Evolutionary conservation across 1,139 yeast species (phyloP), one percentile per base, ranked within the genome.

Genomic region (Chernovozyma sophiae-reginae): DNA sequence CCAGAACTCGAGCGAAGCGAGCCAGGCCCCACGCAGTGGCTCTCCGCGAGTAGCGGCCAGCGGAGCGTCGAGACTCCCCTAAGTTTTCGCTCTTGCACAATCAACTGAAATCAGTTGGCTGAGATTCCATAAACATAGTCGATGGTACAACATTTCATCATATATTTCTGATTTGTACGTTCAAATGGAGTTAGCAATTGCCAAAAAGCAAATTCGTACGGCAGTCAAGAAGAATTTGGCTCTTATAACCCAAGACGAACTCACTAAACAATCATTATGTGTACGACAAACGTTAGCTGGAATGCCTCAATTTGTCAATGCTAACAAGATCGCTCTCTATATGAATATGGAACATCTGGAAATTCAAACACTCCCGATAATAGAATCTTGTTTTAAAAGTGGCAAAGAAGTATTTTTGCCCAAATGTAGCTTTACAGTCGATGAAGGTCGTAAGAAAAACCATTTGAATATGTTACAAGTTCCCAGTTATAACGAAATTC

Each of bases 331-430:
- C 1, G 94, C 81, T 0, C 51, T 81, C 24, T 85, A 74, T 48
- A 74, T 84, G 79, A 78, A 72, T 52, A 79, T 85, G 85, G 81
- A 79, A 1, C 48, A 58, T 18, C 68, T 75, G 43, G 95, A 86
- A 51, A 60, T 81, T 2, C 72, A 73, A 42, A 85, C 95, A 0
- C 47, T 59, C 11, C 53, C 51, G 0, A 60, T 85, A 13, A 74
- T 85, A 11, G 46, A 61, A 28, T 44, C 60, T 4, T 77, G 85
- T 14, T 79, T 79, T 42, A 51, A 49, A 1, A 54, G 60, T 36
- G 59, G 65, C 3, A 77, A 68, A 45, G 32, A 40, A 25, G 77
- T 80, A 0, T 80, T 65, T 44, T 53, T 80, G 6, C 86, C 86
- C 0, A 60, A 62, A 34, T 77, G 82, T 34, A 58, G 65, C 4